Conservation (phyloP, 352 stramenopile species). For the Phytopythium montanum region DNA sequence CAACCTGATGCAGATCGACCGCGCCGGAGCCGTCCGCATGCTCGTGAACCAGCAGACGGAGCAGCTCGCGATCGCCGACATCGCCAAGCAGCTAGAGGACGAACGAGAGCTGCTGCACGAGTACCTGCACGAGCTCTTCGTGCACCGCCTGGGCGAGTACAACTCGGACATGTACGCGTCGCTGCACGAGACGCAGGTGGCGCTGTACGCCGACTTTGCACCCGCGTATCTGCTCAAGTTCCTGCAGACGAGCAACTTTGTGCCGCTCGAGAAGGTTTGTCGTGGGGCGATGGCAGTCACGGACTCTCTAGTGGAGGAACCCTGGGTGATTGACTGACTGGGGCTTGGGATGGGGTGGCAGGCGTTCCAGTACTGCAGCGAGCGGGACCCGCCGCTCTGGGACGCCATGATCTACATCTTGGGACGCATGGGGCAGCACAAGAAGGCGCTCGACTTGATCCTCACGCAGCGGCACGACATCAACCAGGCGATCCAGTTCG, state of each 20-base stretch:
- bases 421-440: constrained; percentile 83
- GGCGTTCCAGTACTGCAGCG: constrained; percentile 77
- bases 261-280: constrained; percentile 75
- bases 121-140: constrained; percentile 75
- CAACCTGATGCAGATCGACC: constrained; percentile 80
- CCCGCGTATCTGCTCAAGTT: constrained; percentile 69
- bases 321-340: background rate
- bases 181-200: constrained; percentile 74
- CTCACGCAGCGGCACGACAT: constrained; percentile 78
- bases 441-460: constrained; percentile 80
- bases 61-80: constrained; percentile 71
- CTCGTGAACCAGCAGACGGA: constrained; percentile 71
- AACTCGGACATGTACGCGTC: constrained; percentile 71
- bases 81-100: constrained; percentile 71
- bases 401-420: constrained; percentile 88
- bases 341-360: constrained; percentile 10
- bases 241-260: constrained; percentile 77
- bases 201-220: constrained; percentile 66
- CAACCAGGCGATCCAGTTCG: constrained; percentile 81
- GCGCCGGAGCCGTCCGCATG: constrained; percentile 63
- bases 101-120: constrained; percentile 63
- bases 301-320: too few species aligned
- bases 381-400: constrained; percentile 68
- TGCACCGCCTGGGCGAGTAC: constrained; percentile 69
- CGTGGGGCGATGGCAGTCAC: background rate